Evolutionary conservation across 805 yeast species (phyloP), one percentile per base, ranked within the genome.

Genomic region (Suhomyces kilbournensis): DNA sequence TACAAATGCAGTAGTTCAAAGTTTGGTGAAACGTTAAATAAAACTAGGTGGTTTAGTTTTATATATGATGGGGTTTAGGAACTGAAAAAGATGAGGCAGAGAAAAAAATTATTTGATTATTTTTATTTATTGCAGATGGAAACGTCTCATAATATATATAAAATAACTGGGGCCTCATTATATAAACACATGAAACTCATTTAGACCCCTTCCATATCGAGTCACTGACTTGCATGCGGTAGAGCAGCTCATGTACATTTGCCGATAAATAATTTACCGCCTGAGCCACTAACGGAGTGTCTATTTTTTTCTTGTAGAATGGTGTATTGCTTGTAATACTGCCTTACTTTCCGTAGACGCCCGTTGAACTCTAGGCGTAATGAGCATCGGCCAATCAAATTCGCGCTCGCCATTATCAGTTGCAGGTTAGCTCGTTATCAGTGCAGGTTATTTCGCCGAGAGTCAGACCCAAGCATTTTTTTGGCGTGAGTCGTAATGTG

Each of bases 361-460:
- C 42, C 42, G 42, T 38, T 38, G 6, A 8, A 3, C 10, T 20
- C 45, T 30, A 40, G 40, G 32, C 38, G 25, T 30, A 23, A 17
- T 34, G 19, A 14, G 8, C 19, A 23, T 28, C 39, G 23, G 30
- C 52, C 52, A 49, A 49, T 49, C 52, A 49, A 12, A 32, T 34
- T 17, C 39, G 35, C 44, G 44, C 44, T 22, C 32, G 20, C 42
- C 17, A 22, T 47, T 44, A 44, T 25, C 46, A 23, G 51, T 48
- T 48, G 34, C 46, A 44, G 46, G 46, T 44, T 44, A 17, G 15
- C 22, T 23, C 22, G 46, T 44, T 44, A 44, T 44, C 47, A 45
- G 47, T 45, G 47, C 47, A 45, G 47, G 39, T 45, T 45, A 32
- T 9, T 17, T 25, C 25, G 46, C 32, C 45, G 22, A 42, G 30